A percentile compares a stretch with the other conserved stretches of the same genome.
These are phyloP conservation scores for Acacia concinna DNA, from an alignment of 331 rosid species.

Conservation along the genomic window DNA sequence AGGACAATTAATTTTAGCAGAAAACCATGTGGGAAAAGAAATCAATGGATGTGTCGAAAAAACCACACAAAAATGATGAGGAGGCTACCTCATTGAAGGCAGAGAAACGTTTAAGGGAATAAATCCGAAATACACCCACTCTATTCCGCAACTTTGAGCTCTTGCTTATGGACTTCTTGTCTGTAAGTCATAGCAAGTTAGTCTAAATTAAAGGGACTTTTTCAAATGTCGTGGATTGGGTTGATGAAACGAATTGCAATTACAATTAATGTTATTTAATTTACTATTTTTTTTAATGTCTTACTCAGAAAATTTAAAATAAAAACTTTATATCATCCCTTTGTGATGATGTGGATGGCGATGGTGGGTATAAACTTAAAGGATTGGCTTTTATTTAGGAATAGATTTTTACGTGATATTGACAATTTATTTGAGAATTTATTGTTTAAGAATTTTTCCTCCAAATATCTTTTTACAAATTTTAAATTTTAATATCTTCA, in stretches of 20 bases:
- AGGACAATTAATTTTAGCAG: neutral
- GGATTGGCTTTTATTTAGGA: no score
- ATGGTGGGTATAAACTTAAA: no score
- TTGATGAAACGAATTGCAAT: neutral
- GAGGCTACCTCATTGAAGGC: conserved; percentile 18
- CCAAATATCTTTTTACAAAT: no score
- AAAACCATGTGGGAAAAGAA: neutral
- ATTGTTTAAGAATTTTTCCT: no score
- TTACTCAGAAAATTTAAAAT: no score
- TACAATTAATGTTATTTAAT: neutral
- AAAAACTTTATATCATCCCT: no score
- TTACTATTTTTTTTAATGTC: no score
- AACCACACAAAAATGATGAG: conserved; percentile 7
- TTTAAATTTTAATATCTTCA: no score
- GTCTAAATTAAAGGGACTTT: neutral
- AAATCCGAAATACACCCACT: conserved; percentile 13
- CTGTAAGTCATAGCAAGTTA: neutral
- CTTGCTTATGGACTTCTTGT: neutral
- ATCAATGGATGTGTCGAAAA: conserved; percentile 3
- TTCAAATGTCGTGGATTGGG: neutral
- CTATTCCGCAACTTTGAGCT: neutral
- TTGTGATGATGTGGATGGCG: no score
- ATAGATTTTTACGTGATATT: no score
- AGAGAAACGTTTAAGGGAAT: neutral
- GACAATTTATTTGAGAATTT: no score